Evolutionary conservation across 192 early-diverging fungal genomes (phyloP), one percentile per base, ranked within the genome.

Genomic region (Spizellomyces sp.): DNA sequence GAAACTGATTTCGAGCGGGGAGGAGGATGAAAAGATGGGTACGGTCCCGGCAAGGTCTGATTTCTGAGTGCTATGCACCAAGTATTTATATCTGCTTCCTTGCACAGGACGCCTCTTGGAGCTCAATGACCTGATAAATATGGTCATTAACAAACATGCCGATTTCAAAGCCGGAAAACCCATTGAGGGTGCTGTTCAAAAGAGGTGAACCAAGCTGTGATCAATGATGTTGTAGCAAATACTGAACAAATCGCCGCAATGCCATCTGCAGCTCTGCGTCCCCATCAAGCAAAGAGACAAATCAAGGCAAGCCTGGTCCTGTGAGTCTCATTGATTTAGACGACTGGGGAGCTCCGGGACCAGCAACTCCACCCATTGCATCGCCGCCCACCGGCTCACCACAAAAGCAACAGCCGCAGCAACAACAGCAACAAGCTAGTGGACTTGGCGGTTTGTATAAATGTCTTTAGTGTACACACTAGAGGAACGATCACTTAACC

Each of bases 61-160:
- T 55, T 19, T 55, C 27, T 36, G 27, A 36, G 0, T 2, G 27
- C 27, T 3, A 36, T 36, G 27, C 27, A 36, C 0, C 27, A 36
- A 36, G 3, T 36, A 36, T 36, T 36, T 36, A 36, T 3, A 36
- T 48, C 12, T 36, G 8, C 17, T 43, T 21, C 67, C 6, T 2
- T 36, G 27, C 27, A 17, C 77, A 90, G 92, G 90, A 19, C 86
- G 84, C 12, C 64, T 93, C 9, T 74, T 93, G 50, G 78, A 78
- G 14, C 65, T 93, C 55, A 92, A 94, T 60, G 92, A 94, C 67
- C 77, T 90, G 59, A 87, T 95, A 64, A 94, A 93, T 75, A 89
- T 80, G 46, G 93, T 90, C 0, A 75, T 94, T 12, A 83, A 84
- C 48, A 92, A 91, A 69, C 91, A 92, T 59, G 76, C 70, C n/a